phyloP scores from a whole-genome alignment of 2,329 filamentous ascomycete species.

The Celoporthe dispersa region DNA sequence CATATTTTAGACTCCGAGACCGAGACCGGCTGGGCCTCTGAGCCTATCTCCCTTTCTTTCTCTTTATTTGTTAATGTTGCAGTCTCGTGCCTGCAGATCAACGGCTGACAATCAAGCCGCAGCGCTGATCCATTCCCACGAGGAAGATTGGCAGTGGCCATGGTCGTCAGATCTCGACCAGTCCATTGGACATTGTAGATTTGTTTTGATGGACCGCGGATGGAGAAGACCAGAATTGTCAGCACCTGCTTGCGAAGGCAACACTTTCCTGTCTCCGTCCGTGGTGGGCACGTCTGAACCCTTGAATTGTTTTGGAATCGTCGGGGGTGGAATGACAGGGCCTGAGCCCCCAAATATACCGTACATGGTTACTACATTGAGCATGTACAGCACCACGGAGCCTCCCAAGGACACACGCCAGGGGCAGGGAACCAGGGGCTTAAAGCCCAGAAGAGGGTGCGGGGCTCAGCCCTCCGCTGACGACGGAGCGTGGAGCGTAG shows the following conservation, averaged over 20 bases:
- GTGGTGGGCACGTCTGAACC: not conserved
- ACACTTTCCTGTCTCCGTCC: not conserved
- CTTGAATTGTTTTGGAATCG: conserved; percentile 11
- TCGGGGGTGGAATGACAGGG: conserved; percentile 4
- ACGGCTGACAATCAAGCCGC: not conserved
- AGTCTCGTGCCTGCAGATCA: conserved; percentile 3
- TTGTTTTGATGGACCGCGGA: not conserved
- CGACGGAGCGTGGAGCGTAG: not conserved
- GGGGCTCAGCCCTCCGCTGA: conserved; percentile 17
- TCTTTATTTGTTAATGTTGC: not conserved
- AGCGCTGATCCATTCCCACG: not conserved
- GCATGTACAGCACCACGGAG: not conserved
- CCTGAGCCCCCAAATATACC: conserved; percentile 10
- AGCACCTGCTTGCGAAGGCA: not conserved
- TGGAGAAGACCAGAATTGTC: not conserved
- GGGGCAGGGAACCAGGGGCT: conserved; percentile 14
- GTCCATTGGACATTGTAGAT: not conserved
- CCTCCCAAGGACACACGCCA: not conserved
- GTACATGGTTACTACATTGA: not conserved
- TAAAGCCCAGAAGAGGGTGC: conserved; percentile 17
- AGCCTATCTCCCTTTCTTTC: not conserved
- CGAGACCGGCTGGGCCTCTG: not conserved
- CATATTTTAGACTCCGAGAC: conserved; percentile 5
- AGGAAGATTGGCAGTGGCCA: not conserved
- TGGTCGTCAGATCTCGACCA: not conserved